Evolutionary conservation across 257 asterid genomes (phyloP).

Genomic region (Thymus mandschuricus): DNA sequence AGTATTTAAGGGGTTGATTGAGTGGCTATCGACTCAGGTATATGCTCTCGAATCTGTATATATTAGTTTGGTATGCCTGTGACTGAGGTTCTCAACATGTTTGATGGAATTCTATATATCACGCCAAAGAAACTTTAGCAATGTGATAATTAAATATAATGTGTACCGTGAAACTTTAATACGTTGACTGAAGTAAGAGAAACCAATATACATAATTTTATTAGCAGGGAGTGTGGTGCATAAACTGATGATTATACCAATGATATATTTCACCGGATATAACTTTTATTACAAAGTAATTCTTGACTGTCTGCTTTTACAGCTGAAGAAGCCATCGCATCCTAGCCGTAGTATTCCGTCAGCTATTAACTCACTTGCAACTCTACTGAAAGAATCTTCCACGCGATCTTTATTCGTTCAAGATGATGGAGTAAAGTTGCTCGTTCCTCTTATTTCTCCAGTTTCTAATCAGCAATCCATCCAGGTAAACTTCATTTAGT

Average conservation of each 20-base stretch:
- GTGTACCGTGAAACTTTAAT: background rate
- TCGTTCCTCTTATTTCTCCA: conserved; percentile 79
- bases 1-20: conserved; percentile 74
- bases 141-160: background rate
- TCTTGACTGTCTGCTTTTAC: conserved; percentile 24
- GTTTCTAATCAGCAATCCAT: conserved; percentile 89
- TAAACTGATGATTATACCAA: background rate
- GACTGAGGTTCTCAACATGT: conserved; percentile 2
- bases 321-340: conserved; percentile 86
- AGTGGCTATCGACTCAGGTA: conserved; percentile 90
- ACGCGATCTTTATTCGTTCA: conserved; percentile 80
- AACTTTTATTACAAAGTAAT: background rate
- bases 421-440: conserved; percentile 82
- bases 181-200: no score
- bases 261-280: background rate
- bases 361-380: conserved; percentile 71
- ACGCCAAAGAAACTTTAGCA: background rate
- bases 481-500: conserved; percentile 52
- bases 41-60: conserved; percentile 22
- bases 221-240: background rate
- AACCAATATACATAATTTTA: no score
- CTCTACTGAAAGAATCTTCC: conserved; percentile 68
- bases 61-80: conserved; percentile 10
- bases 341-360: conserved; percentile 71
- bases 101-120: conserved; percentile 13